phyloP scores from a whole-genome alignment of 2,329 filamentous ascomycete species.

The Penicillium expansum region DNA sequence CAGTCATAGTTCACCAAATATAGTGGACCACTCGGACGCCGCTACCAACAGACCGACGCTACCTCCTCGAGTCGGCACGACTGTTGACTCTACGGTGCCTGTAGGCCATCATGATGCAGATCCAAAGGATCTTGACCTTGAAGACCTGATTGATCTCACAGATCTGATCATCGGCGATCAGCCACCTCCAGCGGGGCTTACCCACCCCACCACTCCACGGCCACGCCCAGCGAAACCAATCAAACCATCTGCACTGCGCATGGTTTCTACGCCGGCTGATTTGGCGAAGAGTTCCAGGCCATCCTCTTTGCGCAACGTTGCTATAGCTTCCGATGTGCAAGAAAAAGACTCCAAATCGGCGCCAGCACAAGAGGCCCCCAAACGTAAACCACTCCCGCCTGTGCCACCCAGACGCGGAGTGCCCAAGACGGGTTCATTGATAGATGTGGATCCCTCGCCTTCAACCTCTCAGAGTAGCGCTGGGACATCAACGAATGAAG shows the following conservation, averaged over 20 bases:
- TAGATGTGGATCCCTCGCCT: constrained; percentile 19
- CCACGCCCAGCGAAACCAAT: constrained; percentile 43
- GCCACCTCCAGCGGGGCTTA: constrained; percentile 11
- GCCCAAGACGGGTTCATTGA: constrained; percentile 17
- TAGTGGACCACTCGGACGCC: constrained; percentile 28
- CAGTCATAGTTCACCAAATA: constrained; percentile 27
- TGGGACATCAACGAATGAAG: constrained; percentile 12
- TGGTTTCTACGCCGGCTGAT: constrained; percentile 29
- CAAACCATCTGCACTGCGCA: constrained; percentile 45
- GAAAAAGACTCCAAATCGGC: neutral
- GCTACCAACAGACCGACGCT: constrained; percentile 36
- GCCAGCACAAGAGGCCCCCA: constrained; percentile 24
- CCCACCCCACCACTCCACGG: constrained; percentile 21
- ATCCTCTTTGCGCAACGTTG: constrained; percentile 1
- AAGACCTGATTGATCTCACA: constrained; percentile 41
- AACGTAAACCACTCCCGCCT: constrained; percentile 38
- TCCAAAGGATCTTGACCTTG: constrained; percentile 27
- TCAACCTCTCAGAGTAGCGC: constrained; percentile 29
- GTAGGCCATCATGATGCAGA: constrained; percentile 14
- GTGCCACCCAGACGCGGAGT: constrained; percentile 36
- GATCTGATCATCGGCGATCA: constrained; percentile 30
- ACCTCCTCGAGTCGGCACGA: constrained; percentile 34
- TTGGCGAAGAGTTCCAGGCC: neutral
- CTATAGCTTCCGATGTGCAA: neutral
- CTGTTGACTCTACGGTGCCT: constrained; percentile 24